Base-by-base conservation (phyloP, 2,329 filamentous ascomycete genomes). In the Emericellopsis cladophorae region DNA sequence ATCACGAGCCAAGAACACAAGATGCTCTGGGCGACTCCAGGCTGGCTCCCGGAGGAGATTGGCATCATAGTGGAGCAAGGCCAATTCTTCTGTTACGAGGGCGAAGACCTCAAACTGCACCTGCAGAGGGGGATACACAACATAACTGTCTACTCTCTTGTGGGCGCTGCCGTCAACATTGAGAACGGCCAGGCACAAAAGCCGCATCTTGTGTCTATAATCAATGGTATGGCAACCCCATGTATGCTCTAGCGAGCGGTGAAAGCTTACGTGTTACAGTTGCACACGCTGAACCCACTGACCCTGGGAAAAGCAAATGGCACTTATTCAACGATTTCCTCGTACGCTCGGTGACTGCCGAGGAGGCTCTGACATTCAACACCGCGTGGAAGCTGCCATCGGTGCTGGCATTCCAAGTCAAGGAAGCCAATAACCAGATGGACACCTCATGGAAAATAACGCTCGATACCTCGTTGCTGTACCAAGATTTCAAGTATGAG, bases 281-380 rank as follows among this genome's bases (percentile, higher is more conserved):
- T 43, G 74, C 75, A 11, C 78, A 86, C 40, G 77, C 84, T 0
- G 76, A 78, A 41, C 66, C 70, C 0, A 67, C 74, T 34, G 57
- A 72, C 1, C 70, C 76, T 1, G 66, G 65, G 4, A 72, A 78
- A 47, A 81, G 76, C 52, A 81, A 82, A 50, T 98, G 93, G 93
- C 87, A 96, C 60, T 64, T 98, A 1, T 95, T 98, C 66, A 98
- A 98, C 51, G 92, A 98, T 61, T 98, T 98, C 53, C 64, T 95
- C 31, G 93, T 98, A 18, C 78, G 84, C 11, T 79, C 82, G 9
- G 76, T 95, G 14, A 76, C 81, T 26, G 74, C 76, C 23, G 81
- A 88, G 45, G 90, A 98, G 56, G 93, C 90, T 1, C 67, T 96
- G 15, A 79, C 82, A 21, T 98, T 96, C 59, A 89, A 90, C 46